phyloP scores from a whole-genome alignment of 75 land plant species.

The Sequoia sempervirens region DNA sequence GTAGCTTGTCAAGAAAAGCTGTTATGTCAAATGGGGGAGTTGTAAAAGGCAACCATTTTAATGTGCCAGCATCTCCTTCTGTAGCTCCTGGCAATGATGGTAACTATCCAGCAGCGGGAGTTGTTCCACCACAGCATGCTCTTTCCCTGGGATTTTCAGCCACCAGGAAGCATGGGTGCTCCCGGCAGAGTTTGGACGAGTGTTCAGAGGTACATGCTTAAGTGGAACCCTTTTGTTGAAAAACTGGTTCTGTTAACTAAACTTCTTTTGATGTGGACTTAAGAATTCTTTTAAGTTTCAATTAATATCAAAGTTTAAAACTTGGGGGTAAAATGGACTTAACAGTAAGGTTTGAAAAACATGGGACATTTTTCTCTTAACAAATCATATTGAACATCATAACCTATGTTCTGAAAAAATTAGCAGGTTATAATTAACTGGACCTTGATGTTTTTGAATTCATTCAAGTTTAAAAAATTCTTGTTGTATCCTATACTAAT shows the following conservation, averaged over 20 bases:
- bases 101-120: conserved; percentile 9
- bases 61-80: conserved; percentile 10
- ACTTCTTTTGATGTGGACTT: background rate
- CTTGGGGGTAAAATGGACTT: background rate
- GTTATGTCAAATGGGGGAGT: conserved; percentile 9
- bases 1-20: background rate
- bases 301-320: background rate
- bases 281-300: background rate
- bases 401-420: background rate
- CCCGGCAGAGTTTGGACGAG: conserved; percentile 52
- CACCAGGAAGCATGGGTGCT: conserved; percentile 92
- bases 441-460: background rate
- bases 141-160: conserved; percentile 64
- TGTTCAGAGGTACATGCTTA: conserved; percentile 75
- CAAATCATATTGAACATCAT: background rate
- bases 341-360: background rate
- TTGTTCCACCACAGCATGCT: conserved; percentile 12
- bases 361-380: background rate
- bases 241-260: background rate
- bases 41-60: conserved; percentile 12
- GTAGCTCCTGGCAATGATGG: conserved; percentile 12
- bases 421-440: background rate
- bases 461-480: background rate
- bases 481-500: background rate
- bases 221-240: background rate